Evolutionary conservation across 2,329 filamentous ascomycete genomes (phyloP), one percentile per base, ranked within the genome.

Genomic region (Monilinia fructigena): DNA sequence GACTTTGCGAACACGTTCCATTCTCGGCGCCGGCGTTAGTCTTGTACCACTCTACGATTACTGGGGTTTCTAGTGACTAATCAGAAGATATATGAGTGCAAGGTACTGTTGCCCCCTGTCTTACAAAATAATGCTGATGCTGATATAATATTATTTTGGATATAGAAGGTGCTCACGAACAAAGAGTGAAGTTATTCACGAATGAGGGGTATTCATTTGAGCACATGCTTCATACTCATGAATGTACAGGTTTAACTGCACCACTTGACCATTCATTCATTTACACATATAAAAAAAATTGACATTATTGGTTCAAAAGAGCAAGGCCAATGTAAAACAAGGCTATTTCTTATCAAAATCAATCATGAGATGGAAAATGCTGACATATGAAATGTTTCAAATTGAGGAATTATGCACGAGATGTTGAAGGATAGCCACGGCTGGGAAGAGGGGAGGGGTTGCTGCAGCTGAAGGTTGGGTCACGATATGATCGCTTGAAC

Each of bases 1-100:
- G 64, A 71, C 69, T 23, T 53, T 69, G 4, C 58, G 42, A 28
- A 63, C 63, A 5, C 58, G 45, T 38, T 60, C 28, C 45, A 60
- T 60, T 18, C 12, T 60, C 7, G 26, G 18, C n/a, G 20, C 45
- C 18, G n/a, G 47, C 18, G 28, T 23, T 4, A 7, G 20, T 2
- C 28, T 35, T 35, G 56, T 60, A 48, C 20, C 26, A 60, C 56
- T 31, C 18, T 48, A 50, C 58, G 38, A 38, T 5, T 48, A 20
- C 23, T n/a, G 20, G 20, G 4, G 11, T 50, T 50, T 50, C 12
- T 48, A 8, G 26, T 48, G 58, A 45, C 58, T 60, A 20, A 60
- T 60, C 31, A 45, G 58, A 50, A 20, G 28, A 50, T 26, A 14
- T 50, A 42, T 60, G 7, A 60, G 38, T 50, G 56, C 56, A 50